Conservation (phyloP, 1,284 basidiomycete species). For the Moesziomyces aphidis region DNA sequence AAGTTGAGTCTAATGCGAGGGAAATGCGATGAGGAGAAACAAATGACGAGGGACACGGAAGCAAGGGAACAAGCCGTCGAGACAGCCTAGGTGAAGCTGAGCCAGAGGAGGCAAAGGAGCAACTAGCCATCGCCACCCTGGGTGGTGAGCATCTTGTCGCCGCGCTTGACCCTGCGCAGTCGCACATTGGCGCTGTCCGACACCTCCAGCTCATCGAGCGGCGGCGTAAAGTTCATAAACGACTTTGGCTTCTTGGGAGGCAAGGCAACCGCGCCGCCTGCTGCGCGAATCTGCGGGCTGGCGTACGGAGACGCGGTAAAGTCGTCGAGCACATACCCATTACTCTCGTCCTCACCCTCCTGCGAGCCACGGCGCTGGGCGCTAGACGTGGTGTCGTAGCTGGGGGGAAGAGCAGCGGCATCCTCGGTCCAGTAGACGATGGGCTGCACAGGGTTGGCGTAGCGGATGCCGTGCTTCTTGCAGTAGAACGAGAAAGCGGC, state of each 20-base stretch:
- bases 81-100: neutral
- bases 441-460: slow-evolving; percentile 55
- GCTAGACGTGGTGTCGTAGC: slow-evolving; percentile 34
- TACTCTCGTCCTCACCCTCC: slow-evolving; percentile 30
- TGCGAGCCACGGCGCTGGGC: slow-evolving; percentile 8
- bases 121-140: slow-evolving; percentile 57
- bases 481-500: slow-evolving; percentile 62
- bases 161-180: slow-evolving; percentile 36
- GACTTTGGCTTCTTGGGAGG: slow-evolving; percentile 51
- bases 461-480: slow-evolving; percentile 64
- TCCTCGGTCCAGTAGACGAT: slow-evolving; percentile 61
- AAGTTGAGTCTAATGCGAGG: neutral
- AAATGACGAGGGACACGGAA: neutral
- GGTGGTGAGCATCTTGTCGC: slow-evolving; percentile 39
- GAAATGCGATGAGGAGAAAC: neutral
- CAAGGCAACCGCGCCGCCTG: slow-evolving; percentile 32
- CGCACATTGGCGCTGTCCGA: slow-evolving; percentile 27
- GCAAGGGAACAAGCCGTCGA: neutral
- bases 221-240: slow-evolving; percentile 62
- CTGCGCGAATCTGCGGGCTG: slow-evolving; percentile 38
- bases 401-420: slow-evolving; percentile 47
- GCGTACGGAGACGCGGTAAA: slow-evolving; percentile 43
- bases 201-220: slow-evolving; percentile 55
- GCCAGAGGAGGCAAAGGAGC: neutral
- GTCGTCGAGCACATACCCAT: slow-evolving; percentile 49